Percentiles rank a stretch among this genome's conserved stretches.
These are phyloP conservation scores for Cerrena zonata DNA, from an alignment of 1,284 basidiomycete species.

Conservation along the genomic window DNA sequence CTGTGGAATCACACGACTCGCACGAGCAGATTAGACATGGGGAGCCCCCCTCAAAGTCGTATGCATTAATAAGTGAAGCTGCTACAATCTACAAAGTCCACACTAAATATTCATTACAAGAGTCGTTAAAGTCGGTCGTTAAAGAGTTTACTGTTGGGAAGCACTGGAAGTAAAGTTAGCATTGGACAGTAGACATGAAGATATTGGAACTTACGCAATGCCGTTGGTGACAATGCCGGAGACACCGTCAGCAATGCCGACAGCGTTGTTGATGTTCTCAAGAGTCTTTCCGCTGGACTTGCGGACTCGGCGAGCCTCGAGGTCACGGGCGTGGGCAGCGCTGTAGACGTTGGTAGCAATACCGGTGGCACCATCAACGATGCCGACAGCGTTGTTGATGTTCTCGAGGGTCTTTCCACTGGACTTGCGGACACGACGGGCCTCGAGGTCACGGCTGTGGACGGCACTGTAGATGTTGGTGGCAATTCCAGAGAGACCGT, in stretches of 20 bases:
- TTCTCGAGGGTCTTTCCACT: slow-evolving; percentile 3
- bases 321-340: neutral
- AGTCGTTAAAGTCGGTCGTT: neutral
- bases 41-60: slow-evolving; percentile 2
- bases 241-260: slow-evolving; percentile 1
- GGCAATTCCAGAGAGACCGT: slow-evolving; percentile 2
- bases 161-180: too few relatives aligned
- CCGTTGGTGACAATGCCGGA: neutral
- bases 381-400: slow-evolving; percentile 1
- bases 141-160: neutral
- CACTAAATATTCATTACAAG: too few relatives aligned
- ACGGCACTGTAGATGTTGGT: slow-evolving; percentile 5
- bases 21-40: neutral
- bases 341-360: slow-evolving; percentile 3
- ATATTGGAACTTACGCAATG: too few relatives aligned
- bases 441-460: neutral
- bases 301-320: slow-evolving; percentile 3
- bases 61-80: neutral
- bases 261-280: slow-evolving; percentile 2
- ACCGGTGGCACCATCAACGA: slow-evolving; percentile 3
- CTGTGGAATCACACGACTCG: neutral
- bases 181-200: too few relatives aligned
- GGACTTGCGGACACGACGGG: neutral
- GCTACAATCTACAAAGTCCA: neutral
- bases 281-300: neutral